Conservation (phyloP, 345 rosid genomes). For the Eutrema japonicum region DNA sequence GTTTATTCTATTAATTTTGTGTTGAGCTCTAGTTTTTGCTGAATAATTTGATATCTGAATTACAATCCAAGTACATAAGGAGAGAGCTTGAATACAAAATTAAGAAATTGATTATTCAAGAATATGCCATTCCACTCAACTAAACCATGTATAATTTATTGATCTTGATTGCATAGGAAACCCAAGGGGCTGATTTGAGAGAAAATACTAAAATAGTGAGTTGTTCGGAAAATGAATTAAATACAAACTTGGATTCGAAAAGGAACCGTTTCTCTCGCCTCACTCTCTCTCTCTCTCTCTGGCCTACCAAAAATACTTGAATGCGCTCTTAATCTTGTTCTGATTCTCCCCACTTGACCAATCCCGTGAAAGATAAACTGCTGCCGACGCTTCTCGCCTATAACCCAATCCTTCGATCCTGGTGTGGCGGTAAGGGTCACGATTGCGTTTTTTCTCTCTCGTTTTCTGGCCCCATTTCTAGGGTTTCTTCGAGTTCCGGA, state of each 20-base stretch:
- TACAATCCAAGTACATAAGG: no score
- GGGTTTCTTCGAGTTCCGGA: conserved; percentile 18
- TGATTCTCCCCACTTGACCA: conserved; percentile 34
- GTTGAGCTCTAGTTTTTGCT: no score
- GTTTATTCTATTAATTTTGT: no score
- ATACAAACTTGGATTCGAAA: conserved; percentile 28
- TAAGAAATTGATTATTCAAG: neutral
- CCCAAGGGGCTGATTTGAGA: neutral
- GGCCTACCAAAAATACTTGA: conserved; percentile 31
- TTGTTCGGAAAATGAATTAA: conserved; percentile 24
- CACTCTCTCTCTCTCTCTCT: conserved; percentile 31
- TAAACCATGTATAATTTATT: no score
- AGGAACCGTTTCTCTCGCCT: conserved; percentile 34
- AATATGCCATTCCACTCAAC: no score
- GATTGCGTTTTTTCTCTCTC: conserved; percentile 23
- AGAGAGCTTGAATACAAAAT: neutral
- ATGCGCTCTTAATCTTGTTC: conserved; percentile 31
- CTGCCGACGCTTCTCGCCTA: conserved; percentile 26
- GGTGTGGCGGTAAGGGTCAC: conserved; percentile 7
- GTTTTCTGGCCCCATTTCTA: neutral
- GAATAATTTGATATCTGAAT: no score
- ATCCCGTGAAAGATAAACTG: conserved; percentile 17
- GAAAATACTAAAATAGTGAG: neutral
- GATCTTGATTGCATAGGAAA: neutral
- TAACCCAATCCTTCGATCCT: neutral